Evolutionary conservation across 495 filamentous ascomycete species (phyloP).

Genomic region (Penicillium odoratum): DNA sequence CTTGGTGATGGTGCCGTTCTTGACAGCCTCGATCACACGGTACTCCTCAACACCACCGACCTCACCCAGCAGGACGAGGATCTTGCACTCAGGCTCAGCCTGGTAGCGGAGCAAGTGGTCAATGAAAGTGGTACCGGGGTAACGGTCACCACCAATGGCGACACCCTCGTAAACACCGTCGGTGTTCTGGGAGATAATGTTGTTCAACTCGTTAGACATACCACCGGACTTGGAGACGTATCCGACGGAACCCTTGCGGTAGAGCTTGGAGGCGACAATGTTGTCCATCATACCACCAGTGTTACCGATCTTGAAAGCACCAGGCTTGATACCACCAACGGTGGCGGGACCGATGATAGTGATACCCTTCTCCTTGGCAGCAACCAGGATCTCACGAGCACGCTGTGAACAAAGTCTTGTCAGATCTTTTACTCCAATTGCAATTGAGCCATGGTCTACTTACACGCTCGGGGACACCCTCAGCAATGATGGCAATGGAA

Average conservation of each 20-base stretch:
- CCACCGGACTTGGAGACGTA: constrained; percentile 99
- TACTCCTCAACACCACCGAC: constrained; percentile 99
- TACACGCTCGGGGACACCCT: constrained; percentile 97
- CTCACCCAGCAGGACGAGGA: constrained; percentile 92
- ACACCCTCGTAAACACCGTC: constrained; percentile 99
- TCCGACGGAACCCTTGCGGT: constrained; percentile 96
- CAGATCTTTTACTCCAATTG: neutral
- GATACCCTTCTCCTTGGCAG: constrained; percentile 96
- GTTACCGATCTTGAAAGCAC: constrained; percentile 99
- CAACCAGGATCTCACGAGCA: constrained; percentile 93
- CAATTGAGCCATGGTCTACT: constrained; percentile 33
- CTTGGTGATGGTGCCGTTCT: constrained; percentile 92
- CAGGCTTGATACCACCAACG: constrained; percentile 98
- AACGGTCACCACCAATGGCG: constrained; percentile 97
- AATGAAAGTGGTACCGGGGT: constrained; percentile 98
- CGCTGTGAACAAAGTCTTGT: constrained; percentile 50
- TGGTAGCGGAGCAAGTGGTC: constrained; percentile 96
- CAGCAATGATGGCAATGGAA: constrained; percentile 97
- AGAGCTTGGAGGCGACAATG: constrained; percentile 99
- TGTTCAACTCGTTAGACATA: constrained; percentile 99
- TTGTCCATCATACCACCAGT: constrained; percentile 99
- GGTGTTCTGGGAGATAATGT: constrained; percentile 93
- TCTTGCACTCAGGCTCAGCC: constrained; percentile 94
- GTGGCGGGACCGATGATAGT: constrained; percentile 98
- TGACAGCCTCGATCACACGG: constrained; percentile 97